phyloP scores from a whole-genome alignment of 192 early-diverging fungal genomes.

The Backusella parvicylindrica region DNA sequence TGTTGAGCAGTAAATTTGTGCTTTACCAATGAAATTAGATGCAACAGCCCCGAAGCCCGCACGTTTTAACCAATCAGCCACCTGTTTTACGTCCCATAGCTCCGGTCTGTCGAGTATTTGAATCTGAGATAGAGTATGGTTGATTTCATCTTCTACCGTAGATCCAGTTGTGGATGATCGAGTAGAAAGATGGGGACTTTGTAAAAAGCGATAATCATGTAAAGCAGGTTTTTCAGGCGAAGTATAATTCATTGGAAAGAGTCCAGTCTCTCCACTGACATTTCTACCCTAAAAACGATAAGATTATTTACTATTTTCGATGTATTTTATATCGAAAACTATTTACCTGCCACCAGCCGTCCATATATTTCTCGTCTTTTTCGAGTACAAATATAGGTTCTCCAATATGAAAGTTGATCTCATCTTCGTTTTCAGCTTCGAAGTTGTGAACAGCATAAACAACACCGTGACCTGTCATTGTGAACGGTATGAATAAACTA shows the following conservation, averaged over 20 bases:
- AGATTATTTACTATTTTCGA: background rate
- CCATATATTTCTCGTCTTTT: slow-evolving; percentile 63
- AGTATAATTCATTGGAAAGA: slow-evolving; percentile 72
- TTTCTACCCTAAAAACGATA: slow-evolving; percentile 55
- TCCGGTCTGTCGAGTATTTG: slow-evolving; percentile 33
- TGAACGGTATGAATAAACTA: background rate
- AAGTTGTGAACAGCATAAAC: slow-evolving; percentile 57
- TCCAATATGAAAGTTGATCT: slow-evolving; percentile 59
- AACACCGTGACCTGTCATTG: slow-evolving; percentile 25
- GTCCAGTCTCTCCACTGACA: slow-evolving; percentile 56
- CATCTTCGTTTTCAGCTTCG: slow-evolving; percentile 63
- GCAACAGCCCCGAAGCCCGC: slow-evolving; percentile 47
- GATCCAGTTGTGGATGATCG: background rate
- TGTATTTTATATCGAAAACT: background rate
- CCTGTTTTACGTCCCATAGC: slow-evolving; percentile 54
- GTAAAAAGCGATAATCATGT: background rate
- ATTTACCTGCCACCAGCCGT: slow-evolving; percentile 78
- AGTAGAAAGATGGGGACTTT: background rate
- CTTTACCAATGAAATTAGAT: slow-evolving; percentile 50
- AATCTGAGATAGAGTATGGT: slow-evolving; percentile 13
- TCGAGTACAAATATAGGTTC: slow-evolving; percentile 71
- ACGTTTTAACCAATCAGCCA: slow-evolving; percentile 53
- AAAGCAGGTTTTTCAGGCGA: slow-evolving; percentile 29
- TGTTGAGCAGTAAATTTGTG: background rate
- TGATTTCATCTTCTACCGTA: slow-evolving; percentile 2